Evolutionary conservation across 352 stramenopile genomes (phyloP), one percentile per base, ranked within the genome.

Genomic region (Albugo laibachii): DNA sequence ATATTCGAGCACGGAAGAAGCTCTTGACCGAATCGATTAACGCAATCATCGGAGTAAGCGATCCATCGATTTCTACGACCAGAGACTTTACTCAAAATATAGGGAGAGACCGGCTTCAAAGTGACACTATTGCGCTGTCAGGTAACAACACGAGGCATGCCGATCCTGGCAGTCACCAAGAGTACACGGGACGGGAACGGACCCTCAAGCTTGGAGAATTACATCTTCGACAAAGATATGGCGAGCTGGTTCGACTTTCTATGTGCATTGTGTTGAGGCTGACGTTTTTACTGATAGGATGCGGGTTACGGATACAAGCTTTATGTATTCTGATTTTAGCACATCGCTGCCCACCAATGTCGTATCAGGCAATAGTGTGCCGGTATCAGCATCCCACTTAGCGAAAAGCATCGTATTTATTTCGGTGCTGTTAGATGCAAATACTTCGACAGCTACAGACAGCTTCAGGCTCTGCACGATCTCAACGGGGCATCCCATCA

Each of bases 321-420:
- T 92, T 49, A 66, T 81, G 18, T 92, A 76, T 49, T 92, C 79
- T 10, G 79, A 92, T 44, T 92, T 92, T 51, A 61, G 66, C 41
- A 71, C 78, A 37, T 68, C 69, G 15, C 53, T 92, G 0, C 48
- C 67, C n/a, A 86, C 78, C 2, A 75, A 91, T 41, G 66, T 65
- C 6, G 72, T 91, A 11, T 49, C 58, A 14, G 43, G 66, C 1
- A 66, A 65, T 47, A 77, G 66, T 31, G 65, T 87, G n/a, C 77
- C 77, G 45, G 76, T 88, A 63, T 44, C 36, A 6, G 31, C 21
- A 24, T 49, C 50, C 46, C 12, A 36, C 14, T 36, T 11, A 11
- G 42, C 45, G 31, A 16, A 31, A 11, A 38, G 35, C 31, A 15
- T 45, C 6, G 12, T 38, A 21, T 37, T 8, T 44, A 12, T 13